Evolutionary conservation across 345 rosid genomes (phyloP).

Genomic region (Gossypium thurberi): DNA sequence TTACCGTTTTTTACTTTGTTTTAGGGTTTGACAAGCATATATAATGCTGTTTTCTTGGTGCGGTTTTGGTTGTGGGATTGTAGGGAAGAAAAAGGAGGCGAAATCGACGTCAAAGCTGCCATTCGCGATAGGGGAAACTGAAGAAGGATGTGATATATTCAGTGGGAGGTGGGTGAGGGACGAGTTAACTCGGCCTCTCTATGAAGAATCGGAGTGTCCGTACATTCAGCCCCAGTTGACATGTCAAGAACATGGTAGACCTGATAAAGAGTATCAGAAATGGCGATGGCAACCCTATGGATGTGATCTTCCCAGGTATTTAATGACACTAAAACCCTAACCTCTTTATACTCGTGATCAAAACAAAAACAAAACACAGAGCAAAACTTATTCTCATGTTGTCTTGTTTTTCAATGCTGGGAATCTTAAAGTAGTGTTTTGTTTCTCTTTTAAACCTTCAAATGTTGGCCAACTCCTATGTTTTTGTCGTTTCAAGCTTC

Average conservation of each 20-base stretch:
- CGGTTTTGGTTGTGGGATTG: constrained; percentile 12
- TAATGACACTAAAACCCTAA: not conserved
- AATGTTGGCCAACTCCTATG: not conserved
- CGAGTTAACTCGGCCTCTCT: constrained; percentile 56
- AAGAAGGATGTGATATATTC: constrained; percentile 66
- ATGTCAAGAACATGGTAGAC: constrained; percentile 85
- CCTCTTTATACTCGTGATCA: not conserved
- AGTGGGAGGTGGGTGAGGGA: constrained; percentile 88
- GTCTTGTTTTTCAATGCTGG: no score
- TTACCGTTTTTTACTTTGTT: no score
- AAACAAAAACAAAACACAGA: not conserved
- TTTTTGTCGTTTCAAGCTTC: no score
- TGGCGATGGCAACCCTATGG: constrained; percentile 95
- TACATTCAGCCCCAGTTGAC: constrained; percentile 95
- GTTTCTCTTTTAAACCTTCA: not conserved
- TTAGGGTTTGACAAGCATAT: no score
- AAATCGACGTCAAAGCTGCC: constrained; percentile 35
- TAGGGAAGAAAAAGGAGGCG: constrained; percentile 24
- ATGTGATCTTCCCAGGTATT: constrained; percentile 78
- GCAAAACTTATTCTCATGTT: not conserved
- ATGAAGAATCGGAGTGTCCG: constrained; percentile 88
- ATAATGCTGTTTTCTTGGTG: no score
- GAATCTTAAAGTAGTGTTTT: not conserved
- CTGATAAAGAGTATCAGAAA: constrained; percentile 65
- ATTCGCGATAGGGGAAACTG: constrained; percentile 46